Conservation (phyloP, 2,329 filamentous ascomycete genomes). For the Talaromyces pinophilus region DNA sequence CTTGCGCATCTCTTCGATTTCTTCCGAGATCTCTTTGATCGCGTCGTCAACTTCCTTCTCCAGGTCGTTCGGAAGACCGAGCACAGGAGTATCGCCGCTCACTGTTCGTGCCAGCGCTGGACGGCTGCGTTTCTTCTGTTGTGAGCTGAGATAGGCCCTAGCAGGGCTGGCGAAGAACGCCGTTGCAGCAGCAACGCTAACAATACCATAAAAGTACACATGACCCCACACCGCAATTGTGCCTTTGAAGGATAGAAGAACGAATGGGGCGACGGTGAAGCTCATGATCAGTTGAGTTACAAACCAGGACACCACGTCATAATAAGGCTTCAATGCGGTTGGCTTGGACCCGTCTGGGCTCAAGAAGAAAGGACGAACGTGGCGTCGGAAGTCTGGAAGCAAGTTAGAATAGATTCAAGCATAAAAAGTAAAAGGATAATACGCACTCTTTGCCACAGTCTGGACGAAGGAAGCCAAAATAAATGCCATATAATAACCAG, state of each 20-base stretch:
- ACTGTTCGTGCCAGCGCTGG: conserved; percentile 30
- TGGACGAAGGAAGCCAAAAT: conserved; percentile 88
- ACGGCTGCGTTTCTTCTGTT: conserved; percentile 59
- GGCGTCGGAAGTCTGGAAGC: conserved; percentile 75
- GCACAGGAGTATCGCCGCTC: conserved; percentile 57
- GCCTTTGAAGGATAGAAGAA: conserved; percentile 71
- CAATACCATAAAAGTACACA: conserved; percentile 83
- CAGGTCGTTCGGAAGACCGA: conserved; percentile 78
- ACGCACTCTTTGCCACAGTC: conserved; percentile 88
- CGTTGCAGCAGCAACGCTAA: conserved; percentile 66
- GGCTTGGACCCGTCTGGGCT: conserved; percentile 71
- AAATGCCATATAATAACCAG: conserved; percentile 92
- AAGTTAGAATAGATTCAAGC: conserved; percentile 26
- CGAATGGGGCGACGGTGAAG: conserved; percentile 81
- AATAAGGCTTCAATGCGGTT: conserved; percentile 75
- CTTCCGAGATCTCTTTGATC: conserved; percentile 69
- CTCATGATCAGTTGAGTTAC: conserved; percentile 80
- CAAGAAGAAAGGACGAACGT: conserved; percentile 90
- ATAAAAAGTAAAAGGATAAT: neutral
- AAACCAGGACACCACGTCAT: conserved; percentile 75
- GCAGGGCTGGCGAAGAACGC: conserved; percentile 79
- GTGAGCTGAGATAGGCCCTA: conserved; percentile 61
- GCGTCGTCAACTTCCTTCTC: conserved; percentile 75
- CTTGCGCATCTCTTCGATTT: conserved; percentile 64
- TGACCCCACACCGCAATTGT: conserved; percentile 77